Percentiles rank a stretch among this genome's conserved stretches.
phyloP scores from a whole-genome alignment of 768 basidiomycete genomes.

The Thelephora aurantiotincta region DNA sequence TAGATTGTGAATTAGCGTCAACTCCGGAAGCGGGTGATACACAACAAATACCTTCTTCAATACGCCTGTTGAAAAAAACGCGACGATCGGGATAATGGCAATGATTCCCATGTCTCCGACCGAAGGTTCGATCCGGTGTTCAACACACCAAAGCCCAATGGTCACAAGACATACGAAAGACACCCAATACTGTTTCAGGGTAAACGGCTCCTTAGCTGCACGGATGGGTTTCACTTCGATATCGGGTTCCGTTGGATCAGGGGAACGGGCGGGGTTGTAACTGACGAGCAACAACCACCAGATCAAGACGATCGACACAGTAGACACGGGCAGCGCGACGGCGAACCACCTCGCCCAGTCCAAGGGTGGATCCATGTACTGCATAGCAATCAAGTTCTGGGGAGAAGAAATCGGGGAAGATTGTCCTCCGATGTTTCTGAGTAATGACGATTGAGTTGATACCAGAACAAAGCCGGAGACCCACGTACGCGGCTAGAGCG shows the following conservation, averaged over 20 bases:
- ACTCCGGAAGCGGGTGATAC: background rate
- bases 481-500: constrained; percentile 62
- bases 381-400: constrained; percentile 88
- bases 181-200: constrained; percentile 82
- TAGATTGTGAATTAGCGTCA: constrained; percentile 15
- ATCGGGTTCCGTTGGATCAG: constrained; percentile 53
- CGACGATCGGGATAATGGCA: constrained; percentile 82
- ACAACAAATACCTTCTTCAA: constrained; percentile 65
- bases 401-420: constrained; percentile 96
- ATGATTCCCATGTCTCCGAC: constrained; percentile 98
- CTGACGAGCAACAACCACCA: constrained; percentile 81
- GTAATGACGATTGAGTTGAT: too few relatives aligned
- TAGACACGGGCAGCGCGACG: constrained; percentile 85
- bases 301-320: constrained; percentile 74
- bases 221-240: constrained; percentile 78
- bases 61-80: constrained; percentile 89
- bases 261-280: constrained; percentile 61
- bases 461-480: too few relatives aligned
- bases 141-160: constrained; percentile 83
- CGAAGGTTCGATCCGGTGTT: constrained; percentile 54
- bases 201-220: constrained; percentile 72
- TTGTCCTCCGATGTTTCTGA: constrained; percentile 82
- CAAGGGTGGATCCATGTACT: constrained; percentile 72
- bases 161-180: constrained; percentile 69
- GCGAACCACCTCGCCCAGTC: constrained; percentile 92